Base-by-base conservation (phyloP, 106 monocot genomes). In the Narthecium ossifragum region DNA sequence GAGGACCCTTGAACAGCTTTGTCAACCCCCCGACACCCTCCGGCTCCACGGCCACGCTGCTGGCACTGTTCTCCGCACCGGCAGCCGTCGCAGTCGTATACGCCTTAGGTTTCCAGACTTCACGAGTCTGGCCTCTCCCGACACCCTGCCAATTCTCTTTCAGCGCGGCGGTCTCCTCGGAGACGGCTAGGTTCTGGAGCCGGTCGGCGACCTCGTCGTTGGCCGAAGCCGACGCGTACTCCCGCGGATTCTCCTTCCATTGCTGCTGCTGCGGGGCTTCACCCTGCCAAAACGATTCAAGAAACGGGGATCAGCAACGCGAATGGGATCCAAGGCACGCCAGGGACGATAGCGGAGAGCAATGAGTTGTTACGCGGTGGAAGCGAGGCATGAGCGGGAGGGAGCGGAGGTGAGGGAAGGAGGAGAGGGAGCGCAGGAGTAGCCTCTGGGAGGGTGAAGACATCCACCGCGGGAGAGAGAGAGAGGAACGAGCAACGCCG, bases 1-100 rank as follows among this genome's bases (percentile, higher is more conserved):
- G 36, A 0, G 72, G 65, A 0, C 71, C 75, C 36, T 75, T 70
- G 49, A 82, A 69, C 67, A 78, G 50, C 79, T 69, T 72, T 3
- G 65, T 34, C 68, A 84, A 31, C 13, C 60, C 29, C 38, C 4
- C 57, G 30, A 29, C 53, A 10, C 28, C n/a, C 11, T 24, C 18
- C 24, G 6, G 23, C 33, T 64, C 59, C 38, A 20, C n/a, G 31
- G 27, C 21, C 2, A 12, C 39, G 4, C 26, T 30, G 34, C 34
- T 21, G 3, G 32, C 34, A 52, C 45, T 40, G 50, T 45, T 63
- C 30, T 45, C 62, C 18, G 52, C 45, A 23, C 47, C 57, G 17
- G 36, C 37, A 30, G 26, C 67, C 0, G 52, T 36, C n/a, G 74
- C 31, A 1, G 76, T 76, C 40, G 20, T 33, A 31, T 72, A 76